Evolutionary conservation across 2,329 filamentous ascomycete genomes (phyloP), one percentile per base, ranked within the genome.

Genomic region (Xylariales sp.): DNA sequence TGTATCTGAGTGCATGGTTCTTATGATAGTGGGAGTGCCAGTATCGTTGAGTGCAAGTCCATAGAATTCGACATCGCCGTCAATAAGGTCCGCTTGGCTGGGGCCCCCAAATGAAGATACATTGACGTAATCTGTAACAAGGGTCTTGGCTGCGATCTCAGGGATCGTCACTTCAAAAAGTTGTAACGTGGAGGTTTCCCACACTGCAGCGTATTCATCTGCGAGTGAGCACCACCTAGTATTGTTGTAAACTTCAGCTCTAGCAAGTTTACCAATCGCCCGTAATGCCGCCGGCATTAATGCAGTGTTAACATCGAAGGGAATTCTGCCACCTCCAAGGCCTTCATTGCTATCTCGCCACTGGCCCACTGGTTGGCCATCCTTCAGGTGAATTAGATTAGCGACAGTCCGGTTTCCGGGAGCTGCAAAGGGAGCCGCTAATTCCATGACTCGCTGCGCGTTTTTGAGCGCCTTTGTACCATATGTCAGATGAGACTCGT

Each of bases 241-340:
- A 29, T 3, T 14, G n/a, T 29, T 29, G n/a, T 3, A 14, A 13
- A 29, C 8, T 29, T 3, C 28, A 14, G 28, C 3, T 16, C 7
- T 14, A 11, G 63, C 2, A 83, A 83, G 59, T 0, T 64, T 61
- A 3, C 72, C 68, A 25, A 84, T 80, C 2, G 77, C 69, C 10
- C 73, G 66, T 0, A 84, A 63, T 2, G 74, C 78, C 2, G 80
- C 78, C 0, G 81, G 80, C 0, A 74, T 74, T 0, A 84, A 62
- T 1, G 76, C 79, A 0, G 75, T 75, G 48, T 83, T 84, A 17
- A 83, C 78, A 43, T 83, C 72, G 50, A 78, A 83, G 0, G 80
- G 78, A n/a, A 81, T 76, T 0, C 73, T 67, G 2, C 76, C 79
- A 23, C 76, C 76, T 2, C 75, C 80, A 12, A 83, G 53, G 12